Evolutionary conservation across 1,284 basidiomycete genomes (phyloP).

Genomic region (Neonothopanus nambi): DNA sequence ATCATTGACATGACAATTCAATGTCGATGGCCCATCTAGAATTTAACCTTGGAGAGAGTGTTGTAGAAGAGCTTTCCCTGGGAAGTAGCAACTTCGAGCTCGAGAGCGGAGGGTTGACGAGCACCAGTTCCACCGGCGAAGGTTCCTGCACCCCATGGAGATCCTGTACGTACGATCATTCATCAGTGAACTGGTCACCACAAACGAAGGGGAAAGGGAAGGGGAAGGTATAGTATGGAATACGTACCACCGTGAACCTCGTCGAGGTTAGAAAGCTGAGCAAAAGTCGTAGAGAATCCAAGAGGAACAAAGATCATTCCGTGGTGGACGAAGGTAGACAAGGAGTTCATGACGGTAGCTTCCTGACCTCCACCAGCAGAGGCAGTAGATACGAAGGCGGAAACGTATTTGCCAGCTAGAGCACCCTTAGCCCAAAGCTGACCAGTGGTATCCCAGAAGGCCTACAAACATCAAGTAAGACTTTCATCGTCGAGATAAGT

Average conservation of each 20-base stretch:
- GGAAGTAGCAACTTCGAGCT: slow-evolving; percentile 37
- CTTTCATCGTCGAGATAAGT: not conserved
- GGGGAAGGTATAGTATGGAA: not conserved
- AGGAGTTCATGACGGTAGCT: slow-evolving; percentile 58
- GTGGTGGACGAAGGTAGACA: slow-evolving; percentile 82
- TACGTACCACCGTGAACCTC: slow-evolving; percentile 72
- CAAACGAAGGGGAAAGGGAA: not conserved
- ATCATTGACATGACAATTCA: too few species aligned
- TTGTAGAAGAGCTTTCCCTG: slow-evolving; percentile 9
- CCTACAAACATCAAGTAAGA: slow-evolving; percentile 35
- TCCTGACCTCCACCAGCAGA: slow-evolving; percentile 75
- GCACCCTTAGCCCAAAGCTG: slow-evolving; percentile 71
- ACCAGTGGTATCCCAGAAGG: slow-evolving; percentile 84
- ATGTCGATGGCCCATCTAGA: not conserved
- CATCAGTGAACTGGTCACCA: not conserved
- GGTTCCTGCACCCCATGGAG: slow-evolving; percentile 75
- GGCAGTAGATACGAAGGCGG: slow-evolving; percentile 70
- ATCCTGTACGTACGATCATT: slow-evolving; percentile 40
- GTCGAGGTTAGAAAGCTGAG: slow-evolving; percentile 56
- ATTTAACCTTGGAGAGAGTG: not conserved
- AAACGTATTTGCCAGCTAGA: slow-evolving; percentile 81
- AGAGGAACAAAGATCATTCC: slow-evolving; percentile 80
- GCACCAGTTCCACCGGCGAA: slow-evolving; percentile 64
- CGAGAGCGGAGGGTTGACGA: slow-evolving; percentile 60
- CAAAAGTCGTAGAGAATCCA: slow-evolving; percentile 66